Evolutionary conservation across 805 yeast genomes (phyloP), one percentile per base, ranked within the genome.

Genomic region (Sungouiella blattae): DNA sequence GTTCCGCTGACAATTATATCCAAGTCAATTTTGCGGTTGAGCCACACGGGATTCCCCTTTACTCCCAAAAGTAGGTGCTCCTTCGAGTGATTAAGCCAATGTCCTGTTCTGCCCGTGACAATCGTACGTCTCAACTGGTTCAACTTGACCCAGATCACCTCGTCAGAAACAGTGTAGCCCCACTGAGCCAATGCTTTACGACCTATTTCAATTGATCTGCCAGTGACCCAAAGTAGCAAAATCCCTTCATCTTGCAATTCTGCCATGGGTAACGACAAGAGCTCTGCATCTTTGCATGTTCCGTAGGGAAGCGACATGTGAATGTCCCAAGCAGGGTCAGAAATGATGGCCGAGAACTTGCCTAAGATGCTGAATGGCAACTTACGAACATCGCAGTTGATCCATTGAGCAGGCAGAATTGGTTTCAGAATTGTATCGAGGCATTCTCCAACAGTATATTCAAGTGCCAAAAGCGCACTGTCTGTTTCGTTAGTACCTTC

Each of bases 311-410:
- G 58, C 36, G 84, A 83, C 89, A 86, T 88, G 61, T 89, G 96
- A 44, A 89, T 89, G 45, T 87, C 89, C 98, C 98, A 89, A 6
- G 96, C 93, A 3, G 96, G 96, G 57, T 89, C 98, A 0, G 95
- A 91, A 36, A 91, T 76, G 9, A 89, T 78, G 3, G 81, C 87
- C 1, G 73, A 88, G 62, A 85, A 85, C 60, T 83, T 79, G 2
- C 97, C 96, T 37, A 89, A 59, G 5, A 76, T 62, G 15, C 56
- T 62, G 49, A 91, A 79, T 46, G 91, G 88, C 37, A 89, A 68
- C 32, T 73, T 67, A 22, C 87, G 68, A 13, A 89, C 80, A 59
- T 89, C 96, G 57, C 95, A 87, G 37, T 77, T 75, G 41, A 89
- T 85, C 93, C 94, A 86, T 60, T 88, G 97, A 1, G 88, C 67